phyloP scores from a whole-genome alignment of 208 protist genomes.

The Leptomonas pyrrhocoris region DNA sequence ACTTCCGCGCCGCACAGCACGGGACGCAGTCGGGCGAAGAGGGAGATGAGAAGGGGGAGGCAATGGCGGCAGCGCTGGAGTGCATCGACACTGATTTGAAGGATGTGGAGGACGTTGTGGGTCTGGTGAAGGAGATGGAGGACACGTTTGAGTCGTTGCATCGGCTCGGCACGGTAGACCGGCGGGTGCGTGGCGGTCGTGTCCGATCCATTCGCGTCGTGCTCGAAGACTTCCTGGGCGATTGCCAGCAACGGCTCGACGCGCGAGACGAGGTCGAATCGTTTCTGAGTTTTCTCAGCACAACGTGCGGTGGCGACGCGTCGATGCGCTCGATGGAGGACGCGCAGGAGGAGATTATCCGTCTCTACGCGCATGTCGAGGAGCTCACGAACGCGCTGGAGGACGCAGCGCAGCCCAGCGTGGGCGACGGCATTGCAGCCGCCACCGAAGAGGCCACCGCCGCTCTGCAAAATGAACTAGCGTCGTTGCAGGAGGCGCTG shows the following conservation, averaged over 20 bases:
- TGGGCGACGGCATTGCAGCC: not conserved
- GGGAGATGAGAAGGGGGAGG: not conserved
- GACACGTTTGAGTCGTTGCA: not conserved
- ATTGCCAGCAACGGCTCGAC: not conserved
- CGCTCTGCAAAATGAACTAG: conserved; percentile 6
- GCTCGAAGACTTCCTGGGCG: not conserved
- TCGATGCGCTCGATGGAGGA: conserved; percentile 21
- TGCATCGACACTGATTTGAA: not conserved
- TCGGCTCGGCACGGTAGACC: conserved; percentile 10
- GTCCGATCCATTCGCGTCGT: not conserved
- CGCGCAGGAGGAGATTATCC: conserved; percentile 7
- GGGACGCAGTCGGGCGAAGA: not conserved
- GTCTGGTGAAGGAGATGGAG: not conserved
- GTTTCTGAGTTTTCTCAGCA: conserved; percentile 13
- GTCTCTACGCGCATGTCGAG: conserved; percentile 10
- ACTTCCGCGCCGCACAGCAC: not conserved
- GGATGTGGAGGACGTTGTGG: not conserved
- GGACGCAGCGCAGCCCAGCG: not conserved
- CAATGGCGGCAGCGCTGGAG: not conserved
- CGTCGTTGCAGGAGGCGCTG: conserved; percentile 17
- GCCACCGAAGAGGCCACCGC: not conserved
- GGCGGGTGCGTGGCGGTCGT: not conserved
- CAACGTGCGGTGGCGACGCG: not conserved
- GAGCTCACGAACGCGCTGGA: conserved; percentile 7
- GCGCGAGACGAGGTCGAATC: conserved; percentile 1